These are phyloP conservation scores for Lasiosphaeris hirsuta DNA, from an alignment of 495 filamentous ascomycete genomes.

Conservation along the genomic window DNA sequence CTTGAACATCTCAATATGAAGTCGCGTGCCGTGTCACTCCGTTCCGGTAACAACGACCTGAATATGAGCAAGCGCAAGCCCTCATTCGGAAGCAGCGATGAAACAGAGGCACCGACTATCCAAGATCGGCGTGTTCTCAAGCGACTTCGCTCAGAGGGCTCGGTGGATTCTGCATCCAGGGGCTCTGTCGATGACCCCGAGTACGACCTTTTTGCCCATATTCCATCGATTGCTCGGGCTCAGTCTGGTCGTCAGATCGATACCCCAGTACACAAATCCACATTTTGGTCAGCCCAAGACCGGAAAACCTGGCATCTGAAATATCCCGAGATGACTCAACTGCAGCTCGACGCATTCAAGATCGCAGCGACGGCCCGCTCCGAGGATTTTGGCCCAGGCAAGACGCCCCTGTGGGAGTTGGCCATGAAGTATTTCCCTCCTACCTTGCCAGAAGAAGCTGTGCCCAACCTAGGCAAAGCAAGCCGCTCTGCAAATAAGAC, in stretches of 20 bases:
- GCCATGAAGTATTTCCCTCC: slow-evolving; percentile 49
- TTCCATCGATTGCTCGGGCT: slow-evolving; percentile 33
- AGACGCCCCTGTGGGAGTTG: slow-evolving; percentile 42
- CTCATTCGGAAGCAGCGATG: slow-evolving; percentile 34
- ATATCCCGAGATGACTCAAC: slow-evolving; percentile 54
- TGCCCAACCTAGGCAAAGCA: neutral
- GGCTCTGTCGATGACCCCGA: slow-evolving; percentile 27
- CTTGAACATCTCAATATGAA: slow-evolving; percentile 43
- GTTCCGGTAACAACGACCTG: slow-evolving; percentile 26
- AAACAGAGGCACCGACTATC: slow-evolving; percentile 21
- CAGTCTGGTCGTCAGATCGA: slow-evolving; percentile 47
- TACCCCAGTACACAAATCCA: slow-evolving; percentile 43
- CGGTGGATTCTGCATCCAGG: slow-evolving; percentile 13
- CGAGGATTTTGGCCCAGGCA: slow-evolving; percentile 45
- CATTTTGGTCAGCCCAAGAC: slow-evolving; percentile 50
- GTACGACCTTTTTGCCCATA: slow-evolving; percentile 33
- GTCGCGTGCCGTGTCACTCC: slow-evolving; percentile 28
- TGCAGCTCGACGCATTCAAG: slow-evolving; percentile 46
- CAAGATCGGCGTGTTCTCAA: slow-evolving; percentile 40
- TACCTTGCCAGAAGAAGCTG: slow-evolving; percentile 3
- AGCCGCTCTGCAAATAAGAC: neutral
- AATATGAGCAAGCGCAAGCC: slow-evolving; percentile 47
- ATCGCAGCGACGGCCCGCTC: slow-evolving; percentile 36
- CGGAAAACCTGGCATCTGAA: slow-evolving; percentile 47
- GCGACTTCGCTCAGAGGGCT: slow-evolving; percentile 40